Conservation (phyloP, 2,329 filamentous ascomycete genomes). For the Colletotrichum trifolii region DNA sequence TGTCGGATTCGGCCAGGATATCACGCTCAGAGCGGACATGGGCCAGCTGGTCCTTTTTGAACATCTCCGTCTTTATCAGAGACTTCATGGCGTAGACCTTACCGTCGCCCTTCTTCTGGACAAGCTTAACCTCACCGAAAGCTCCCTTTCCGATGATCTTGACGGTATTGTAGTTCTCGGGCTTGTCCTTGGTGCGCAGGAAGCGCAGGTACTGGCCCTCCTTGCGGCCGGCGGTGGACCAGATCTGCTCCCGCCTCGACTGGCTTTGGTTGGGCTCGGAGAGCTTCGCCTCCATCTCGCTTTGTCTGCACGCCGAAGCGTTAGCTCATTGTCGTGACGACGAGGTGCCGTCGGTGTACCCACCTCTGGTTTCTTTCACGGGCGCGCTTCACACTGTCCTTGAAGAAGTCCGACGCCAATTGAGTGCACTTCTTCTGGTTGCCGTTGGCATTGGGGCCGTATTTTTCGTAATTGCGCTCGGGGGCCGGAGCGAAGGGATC, state of each 20-base stretch:
- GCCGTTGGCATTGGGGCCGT: conserved; percentile 71
- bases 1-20: conserved; percentile 98
- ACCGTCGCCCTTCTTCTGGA: conserved; percentile 94
- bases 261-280: conserved; percentile 80
- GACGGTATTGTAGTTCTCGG: conserved; percentile 93
- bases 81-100: conserved; percentile 99
- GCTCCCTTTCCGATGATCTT: conserved; percentile 99
- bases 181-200: conserved; percentile 90
- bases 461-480: conserved; percentile 88
- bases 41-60: conserved; percentile 97
- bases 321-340: neutral
- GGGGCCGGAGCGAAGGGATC: conserved; percentile 82
- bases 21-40: conserved; percentile 98
- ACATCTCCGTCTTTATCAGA: conserved; percentile 98
- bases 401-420: conserved; percentile 91
- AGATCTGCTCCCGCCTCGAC: conserved; percentile 83
- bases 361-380: conserved; percentile 95
- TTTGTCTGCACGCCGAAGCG: conserved; percentile 71
- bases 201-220: conserved; percentile 95
- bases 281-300: conserved; percentile 89
- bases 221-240: conserved; percentile 84
- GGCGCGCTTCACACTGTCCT: conserved; percentile 96
- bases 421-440: conserved; percentile 78
- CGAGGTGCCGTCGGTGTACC: conserved; percentile 42
- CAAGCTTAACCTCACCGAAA: conserved; percentile 97